phyloP scores from a whole-genome alignment of 192 early-diverging fungal genomes.

The Coemansia sp. region DNA sequence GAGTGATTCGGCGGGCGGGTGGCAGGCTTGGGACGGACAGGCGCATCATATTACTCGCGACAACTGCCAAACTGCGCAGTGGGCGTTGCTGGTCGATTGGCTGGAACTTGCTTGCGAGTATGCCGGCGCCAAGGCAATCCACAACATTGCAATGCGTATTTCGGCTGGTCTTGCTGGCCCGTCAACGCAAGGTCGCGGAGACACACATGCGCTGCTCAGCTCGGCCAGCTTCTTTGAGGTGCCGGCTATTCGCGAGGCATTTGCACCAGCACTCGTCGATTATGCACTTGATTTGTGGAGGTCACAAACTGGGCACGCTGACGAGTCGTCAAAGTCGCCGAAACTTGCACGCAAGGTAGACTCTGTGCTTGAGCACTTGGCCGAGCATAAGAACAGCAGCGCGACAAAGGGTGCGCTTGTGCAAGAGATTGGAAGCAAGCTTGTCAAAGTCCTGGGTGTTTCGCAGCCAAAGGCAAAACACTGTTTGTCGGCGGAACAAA shows the following conservation, averaged over 20 bases:
- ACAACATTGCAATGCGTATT: conserved; percentile 22
- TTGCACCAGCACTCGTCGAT: conserved; percentile 18
- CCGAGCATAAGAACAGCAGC: neutral
- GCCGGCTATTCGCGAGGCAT: conserved; percentile 15
- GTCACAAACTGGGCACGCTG: conserved; percentile 2
- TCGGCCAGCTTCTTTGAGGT: conserved; percentile 42
- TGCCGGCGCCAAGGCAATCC: conserved; percentile 13
- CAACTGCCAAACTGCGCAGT: conserved; percentile 34
- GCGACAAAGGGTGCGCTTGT: neutral
- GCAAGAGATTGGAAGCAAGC: neutral
- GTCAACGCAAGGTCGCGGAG: neutral
- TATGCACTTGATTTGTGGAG: conserved; percentile 11
- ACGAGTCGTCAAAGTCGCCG: neutral
- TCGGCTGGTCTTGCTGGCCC: conserved; percentile 12
- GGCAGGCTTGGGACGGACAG: conserved; percentile 46
- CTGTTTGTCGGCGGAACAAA: conserved; percentile 7
- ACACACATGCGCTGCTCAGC: conserved; percentile 17
- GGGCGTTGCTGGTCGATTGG: conserved; percentile 38
- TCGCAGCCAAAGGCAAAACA: neutral
- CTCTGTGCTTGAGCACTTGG: neutral
- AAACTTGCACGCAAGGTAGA: conserved; percentile 1
- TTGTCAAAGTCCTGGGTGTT: neutral
- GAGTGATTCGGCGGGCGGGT: conserved; percentile 1
- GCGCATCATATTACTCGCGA: conserved; percentile 22
- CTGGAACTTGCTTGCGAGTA: conserved; percentile 46